Evolutionary conservation across 1,284 basidiomycete species (phyloP), one percentile per base, ranked within the genome.

Genomic region (Bjerkandera adusta): DNA sequence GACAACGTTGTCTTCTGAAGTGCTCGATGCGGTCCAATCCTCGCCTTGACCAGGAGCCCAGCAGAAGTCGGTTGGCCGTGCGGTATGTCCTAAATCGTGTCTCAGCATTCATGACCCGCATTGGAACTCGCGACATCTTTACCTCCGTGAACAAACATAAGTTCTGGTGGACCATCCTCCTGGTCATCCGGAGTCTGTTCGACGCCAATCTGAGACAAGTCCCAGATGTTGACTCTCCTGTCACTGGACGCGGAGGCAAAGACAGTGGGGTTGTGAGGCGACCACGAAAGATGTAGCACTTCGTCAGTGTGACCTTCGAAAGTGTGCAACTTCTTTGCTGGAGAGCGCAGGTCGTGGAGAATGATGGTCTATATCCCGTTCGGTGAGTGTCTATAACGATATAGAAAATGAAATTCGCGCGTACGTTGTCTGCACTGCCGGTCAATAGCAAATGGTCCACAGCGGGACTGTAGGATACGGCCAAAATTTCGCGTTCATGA

Each of bases 131-230:
- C 60, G n/a, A n/a, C n/a, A n/a, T n/a, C n/a, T 69, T 47, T 69
- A 81, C 89, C 92, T 57, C 94, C 93, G 58, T 97, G 93, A 37
- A 96, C 80, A 64, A 97, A 97, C 54, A 97, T 69, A 49, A 97
- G 70, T 66, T 97, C 94, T 3, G 96, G 95, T 3, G 97, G 85
- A 55, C 97, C 96, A 62, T 99, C 96, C 67, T 99, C 97, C 43
- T 93, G 91, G 62, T 99, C 96, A 57, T 99, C 96, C 2, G 96
- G 95, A 1, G 92, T 92, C 66, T 99, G 96, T 67, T 99, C 97
- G 42, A 89, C 83, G 1, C 96, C 96, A 54, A 99, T 97, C 55
- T 89, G 82, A 30, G 85, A 80, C 43, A 98, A 69, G 70, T 99
- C 95, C 97, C 97, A 99, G 41, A 99, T 75, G 58, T 97, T 96